Evolutionary conservation across 106 monocot species (phyloP).

Genomic region (Narthecium ossifragum): DNA sequence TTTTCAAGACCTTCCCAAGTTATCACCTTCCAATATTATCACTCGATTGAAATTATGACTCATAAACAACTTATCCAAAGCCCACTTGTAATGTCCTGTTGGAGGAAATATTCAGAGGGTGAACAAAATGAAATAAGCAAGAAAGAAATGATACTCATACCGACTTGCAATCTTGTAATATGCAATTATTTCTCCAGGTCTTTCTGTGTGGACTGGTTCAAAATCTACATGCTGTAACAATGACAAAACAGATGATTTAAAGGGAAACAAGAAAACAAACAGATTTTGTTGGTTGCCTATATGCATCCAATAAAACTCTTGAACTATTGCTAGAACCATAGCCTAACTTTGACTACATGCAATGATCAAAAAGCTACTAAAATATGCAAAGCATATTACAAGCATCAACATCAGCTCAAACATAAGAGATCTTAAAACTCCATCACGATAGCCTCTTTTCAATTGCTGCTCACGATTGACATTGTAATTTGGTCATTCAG

Average conservation of each 20-base stretch:
- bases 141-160: constrained; percentile 13
- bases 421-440: no score
- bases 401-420: no score
- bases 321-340: no score
- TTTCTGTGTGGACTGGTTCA: constrained; percentile 81
- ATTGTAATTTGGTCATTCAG: no score
- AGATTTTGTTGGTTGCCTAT: no score
- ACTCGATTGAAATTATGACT: constrained; percentile 75
- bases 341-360: neutral
- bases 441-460: no score
- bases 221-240: constrained; percentile 87
- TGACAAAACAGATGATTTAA: neutral
- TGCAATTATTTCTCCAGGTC: constrained; percentile 85
- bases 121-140: constrained; percentile 5
- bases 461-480: no score
- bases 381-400: no score
- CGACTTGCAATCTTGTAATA: constrained; percentile 99
- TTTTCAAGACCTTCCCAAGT: neutral
- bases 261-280: no score
- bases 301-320: no score
- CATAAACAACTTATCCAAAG: constrained; percentile 82
- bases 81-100: constrained; percentile 96
- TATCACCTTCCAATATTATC: constrained; percentile 88
- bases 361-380: no score
- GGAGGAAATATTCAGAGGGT: constrained; percentile 3